Evolutionary conservation across 371 early-diverging fungal genomes (phyloP), one percentile per base, ranked within the genome.

Genomic region (Mortierella sp.): DNA sequence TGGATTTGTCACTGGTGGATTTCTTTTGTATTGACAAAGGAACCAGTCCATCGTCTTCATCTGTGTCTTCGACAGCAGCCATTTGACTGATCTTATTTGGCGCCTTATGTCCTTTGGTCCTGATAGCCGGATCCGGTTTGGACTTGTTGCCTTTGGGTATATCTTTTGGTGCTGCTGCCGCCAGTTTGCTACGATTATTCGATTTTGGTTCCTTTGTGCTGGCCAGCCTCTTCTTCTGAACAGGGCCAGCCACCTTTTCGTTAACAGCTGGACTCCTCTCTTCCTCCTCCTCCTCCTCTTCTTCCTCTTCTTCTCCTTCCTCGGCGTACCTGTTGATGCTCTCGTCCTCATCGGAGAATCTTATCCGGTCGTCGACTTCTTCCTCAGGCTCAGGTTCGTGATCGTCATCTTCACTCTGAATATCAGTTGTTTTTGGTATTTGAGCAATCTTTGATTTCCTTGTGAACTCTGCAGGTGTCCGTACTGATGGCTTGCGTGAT

Each of bases 261-360:
- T 50, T 61, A 11, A 21, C 58, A 40, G 22, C 13, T 6, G 21
- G 19, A n/a, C 6, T 33, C 5, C 24, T 38, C 9, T 76, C 71
- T 33, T 67, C 63, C 9, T 60, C 55, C 1, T 43, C 55, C 4
- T 72, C 63, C 2, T 43, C 58, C 1, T 43, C 55, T 8, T 64
- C 66, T n/a, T 68, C 64, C n/a, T 43, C 55, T 8, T 72, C 63
- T 3, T 43, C 58, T 4, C 36, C 55, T 8, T 64, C 66, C 24
- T 68, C 64, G 11, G 32, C 50, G 13, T 65, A n/a, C 8, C 10
- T n/a, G 6, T 38, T 48, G n/a, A 4, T 19, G 38, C 28, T 16
- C 1, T 55, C 66, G 10, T 77, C 73, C 22, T 72, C 73, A 43
- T 77, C 78, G n/a, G 78, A 77, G 24, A 77, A 77, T 24, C 41